Evolutionary conservation across 2,329 filamentous ascomycete genomes (phyloP).

Genomic region (Ceratocystis cacaofunesta): DNA sequence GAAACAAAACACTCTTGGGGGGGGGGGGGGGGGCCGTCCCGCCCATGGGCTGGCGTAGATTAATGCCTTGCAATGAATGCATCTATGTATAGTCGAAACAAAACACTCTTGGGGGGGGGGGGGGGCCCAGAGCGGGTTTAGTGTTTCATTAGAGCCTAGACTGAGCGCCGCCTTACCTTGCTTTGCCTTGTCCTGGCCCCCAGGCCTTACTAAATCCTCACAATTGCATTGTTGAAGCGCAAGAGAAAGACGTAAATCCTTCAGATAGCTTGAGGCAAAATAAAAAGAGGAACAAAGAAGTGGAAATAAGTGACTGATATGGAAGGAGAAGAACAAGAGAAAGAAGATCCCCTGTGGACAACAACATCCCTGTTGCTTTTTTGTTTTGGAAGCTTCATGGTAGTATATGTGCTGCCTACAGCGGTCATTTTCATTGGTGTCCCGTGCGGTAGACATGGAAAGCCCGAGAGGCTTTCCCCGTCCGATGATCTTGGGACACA

Average conservation of each 20-base stretch:
- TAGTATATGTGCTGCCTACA: background rate
- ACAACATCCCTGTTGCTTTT: background rate
- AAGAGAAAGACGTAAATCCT: background rate
- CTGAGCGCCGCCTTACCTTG: background rate
- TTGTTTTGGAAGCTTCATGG: background rate
- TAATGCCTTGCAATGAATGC: background rate
- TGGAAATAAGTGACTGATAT: background rate
- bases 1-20: background rate
- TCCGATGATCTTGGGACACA: background rate
- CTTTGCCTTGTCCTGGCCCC: background rate
- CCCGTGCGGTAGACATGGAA: background rate
- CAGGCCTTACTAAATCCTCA: background rate
- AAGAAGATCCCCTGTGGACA: background rate
- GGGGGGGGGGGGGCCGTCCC: background rate
- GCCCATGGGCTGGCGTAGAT: background rate
- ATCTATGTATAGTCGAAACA: slow-evolving; percentile 3
- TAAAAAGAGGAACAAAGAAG: background rate
- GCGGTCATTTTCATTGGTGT: background rate
- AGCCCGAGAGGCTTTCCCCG: background rate
- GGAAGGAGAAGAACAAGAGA: no score
- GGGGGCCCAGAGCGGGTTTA: background rate
- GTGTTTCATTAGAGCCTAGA: background rate
- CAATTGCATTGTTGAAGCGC: background rate
- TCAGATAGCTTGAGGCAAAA: background rate
- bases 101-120: background rate